Evolutionary conservation across 352 stramenopile genomes (phyloP), one percentile per base, ranked within the genome.

Genomic region (Phytophthora agathidicida): DNA sequence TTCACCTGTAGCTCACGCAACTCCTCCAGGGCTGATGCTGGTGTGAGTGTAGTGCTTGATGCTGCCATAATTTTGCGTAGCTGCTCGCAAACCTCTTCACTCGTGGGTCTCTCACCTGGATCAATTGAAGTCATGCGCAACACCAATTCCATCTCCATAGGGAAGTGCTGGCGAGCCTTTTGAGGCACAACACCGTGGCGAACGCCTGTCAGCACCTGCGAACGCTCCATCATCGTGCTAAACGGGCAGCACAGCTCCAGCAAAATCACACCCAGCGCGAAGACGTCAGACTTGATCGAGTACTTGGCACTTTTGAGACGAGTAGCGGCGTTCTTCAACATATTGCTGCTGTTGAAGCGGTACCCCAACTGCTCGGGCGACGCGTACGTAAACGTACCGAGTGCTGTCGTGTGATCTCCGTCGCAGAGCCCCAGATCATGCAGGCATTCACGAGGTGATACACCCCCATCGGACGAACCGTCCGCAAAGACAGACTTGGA

Each of bases 251-350:
- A 94, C 7, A 94, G 47, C 59, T 94, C 85, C n/a, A 94, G 60
- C 22, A 94, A 68, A 60, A 94, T 91, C 30, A 94, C 78, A 31
- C 85, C 85, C 23, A 94, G 61, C 20, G 83, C 85, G 59, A 92
- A 94, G 23, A 94, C 91, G 33, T 94, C 85, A 51, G 85, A 94
- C 73, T 94, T 88, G 45, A 83, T 83, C 61, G 77, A 90, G 66
- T 90, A 91, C 44, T 86, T 87, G 37, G 80, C 75, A 41, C 78
- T 91, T 64, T 89, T 92, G n/a, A 78, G 64, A 56, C 68, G 69
- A 42, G 60, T 79, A 3, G 71, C 69, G 6, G 67, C 68, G n/a
- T 71, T 75, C 36, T 67, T 61, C 26, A 77, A 67, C 7, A 70
- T 33, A 19, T 73, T 71, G 52, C 65, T 73, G 22, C 57, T 68